Conservation (phyloP, 306 rosid genomes). For the Glycyrrhiza uralensis region DNA sequence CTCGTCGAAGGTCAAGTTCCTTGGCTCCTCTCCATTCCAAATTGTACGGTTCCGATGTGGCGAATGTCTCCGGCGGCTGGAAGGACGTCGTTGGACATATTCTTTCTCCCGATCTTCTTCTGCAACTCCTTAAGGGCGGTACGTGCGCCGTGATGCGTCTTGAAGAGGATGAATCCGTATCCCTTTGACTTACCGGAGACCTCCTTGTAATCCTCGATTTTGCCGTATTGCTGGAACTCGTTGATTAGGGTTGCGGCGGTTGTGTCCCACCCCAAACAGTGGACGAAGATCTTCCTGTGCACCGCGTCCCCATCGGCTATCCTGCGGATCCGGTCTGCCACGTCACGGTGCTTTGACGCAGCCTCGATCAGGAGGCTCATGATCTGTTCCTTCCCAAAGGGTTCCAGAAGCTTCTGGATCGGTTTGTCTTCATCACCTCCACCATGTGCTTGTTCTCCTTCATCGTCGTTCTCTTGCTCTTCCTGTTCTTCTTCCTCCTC, state of each 20-base stretch:
- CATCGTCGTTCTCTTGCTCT: slow-evolving; percentile 26
- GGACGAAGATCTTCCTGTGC: slow-evolving; percentile 85
- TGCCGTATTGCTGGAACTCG: slow-evolving; percentile 70
- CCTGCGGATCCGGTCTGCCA: slow-evolving; percentile 65
- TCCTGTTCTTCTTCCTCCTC: slow-evolving; percentile 38
- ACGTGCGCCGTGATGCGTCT: slow-evolving; percentile 69
- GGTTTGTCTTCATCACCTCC: slow-evolving; percentile 54
- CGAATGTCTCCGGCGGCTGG: no score
- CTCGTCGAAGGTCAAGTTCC: no score
- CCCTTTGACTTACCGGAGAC: slow-evolving; percentile 93
- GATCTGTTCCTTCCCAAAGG: slow-evolving; percentile 72
- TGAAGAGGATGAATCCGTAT: slow-evolving; percentile 79
- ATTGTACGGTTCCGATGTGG: no score
- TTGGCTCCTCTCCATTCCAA: no score
- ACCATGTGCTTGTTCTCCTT: slow-evolving; percentile 31
- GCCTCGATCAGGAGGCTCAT: slow-evolving; percentile 51
- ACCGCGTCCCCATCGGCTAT: slow-evolving; percentile 71
- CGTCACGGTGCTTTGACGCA: slow-evolving; percentile 63
- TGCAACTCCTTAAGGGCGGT: slow-evolving; percentile 79
- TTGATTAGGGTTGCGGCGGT: slow-evolving; percentile 54
- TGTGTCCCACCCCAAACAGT: slow-evolving; percentile 94
- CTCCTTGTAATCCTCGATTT: slow-evolving; percentile 91
- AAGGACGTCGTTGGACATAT: no score
- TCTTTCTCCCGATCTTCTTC: slow-evolving; percentile 97
- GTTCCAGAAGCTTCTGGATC: slow-evolving; percentile 63